Evolutionary conservation across 208 protist species (phyloP), one percentile per base, ranked within the genome.

Genomic region (Leishmania turanica): DNA sequence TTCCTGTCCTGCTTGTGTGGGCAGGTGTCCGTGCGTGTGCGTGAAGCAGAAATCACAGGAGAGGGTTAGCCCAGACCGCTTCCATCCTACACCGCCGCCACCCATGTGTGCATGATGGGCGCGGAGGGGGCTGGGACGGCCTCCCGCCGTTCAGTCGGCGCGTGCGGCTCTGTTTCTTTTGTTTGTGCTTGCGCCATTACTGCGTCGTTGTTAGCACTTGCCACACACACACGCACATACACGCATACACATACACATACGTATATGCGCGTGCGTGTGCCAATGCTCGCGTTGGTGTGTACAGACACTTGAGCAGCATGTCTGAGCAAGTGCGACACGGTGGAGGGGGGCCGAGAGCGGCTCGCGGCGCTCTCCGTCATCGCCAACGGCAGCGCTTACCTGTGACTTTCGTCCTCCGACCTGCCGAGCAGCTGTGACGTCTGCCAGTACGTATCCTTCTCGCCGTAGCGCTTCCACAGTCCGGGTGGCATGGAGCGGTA

Each of bases 401-500:
- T 74, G 79, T 91, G 89, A 49, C 86, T 90, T 77, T 91, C 87
- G 47, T 90, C 87, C 31, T 82, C 75, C 65, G 87, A 83, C 8
- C 88, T 87, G 17, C 95, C 93, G 24, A 92, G 75, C 51, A 96
- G 92, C 24, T 79, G 84, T 60, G 93, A 81, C 15, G 93, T 98
- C 1, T 89, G 90, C 91, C 90, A 95, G 79, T 93, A 93, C 21
- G 90, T 93, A 1, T 96, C 87, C 53, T 80, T 82, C 83, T 92
- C 80, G 0, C 93, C 93, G 84, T 98, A 98, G 27, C 83, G 86
- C 86, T 98, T 98, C 91, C 89, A 96, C 84, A 98, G 80, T 0
- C 95, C 95, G 2, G 91, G 87, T 19, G 95, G 95, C 93, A 97
- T 96, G 6, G 95, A 96, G 68, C 92, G 90, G 84, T 96, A 98